A percentile compares a stretch with the other conserved stretches of the same genome.
Evolutionary conservation across 768 basidiomycete genomes (phyloP).

Genomic region (Tylopilus rubrobrunneus): DNA sequence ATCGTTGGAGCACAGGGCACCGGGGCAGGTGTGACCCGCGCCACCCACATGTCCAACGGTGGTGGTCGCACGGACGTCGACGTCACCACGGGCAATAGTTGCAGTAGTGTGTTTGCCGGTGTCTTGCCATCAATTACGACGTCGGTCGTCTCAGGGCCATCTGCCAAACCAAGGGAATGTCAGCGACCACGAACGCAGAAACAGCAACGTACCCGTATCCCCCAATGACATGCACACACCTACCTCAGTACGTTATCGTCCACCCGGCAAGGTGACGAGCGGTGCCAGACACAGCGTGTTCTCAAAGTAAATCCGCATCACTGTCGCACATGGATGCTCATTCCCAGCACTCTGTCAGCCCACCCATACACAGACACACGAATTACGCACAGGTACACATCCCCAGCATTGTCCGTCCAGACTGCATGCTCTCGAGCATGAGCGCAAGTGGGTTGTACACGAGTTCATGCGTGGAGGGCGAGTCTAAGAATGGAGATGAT

Average conservation of each 20-base stretch:
- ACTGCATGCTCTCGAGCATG: constrained; percentile 78
- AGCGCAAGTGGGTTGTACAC: constrained; percentile 68
- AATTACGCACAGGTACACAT: constrained; percentile 45
- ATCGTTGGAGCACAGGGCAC: constrained; percentile 65
- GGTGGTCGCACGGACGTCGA: too few relatives aligned
- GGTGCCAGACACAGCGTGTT: constrained; percentile 57
- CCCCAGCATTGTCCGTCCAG: constrained; percentile 57
- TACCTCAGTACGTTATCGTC: constrained; percentile 37
- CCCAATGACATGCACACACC: constrained; percentile 70
- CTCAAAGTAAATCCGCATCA: constrained; percentile 67
- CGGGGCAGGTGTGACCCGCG: constrained; percentile 48
- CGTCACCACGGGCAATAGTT: constrained; percentile 7
- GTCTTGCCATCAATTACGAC: constrained; percentile 53
- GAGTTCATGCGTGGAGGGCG: constrained; percentile 34
- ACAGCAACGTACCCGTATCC: constrained; percentile 57
- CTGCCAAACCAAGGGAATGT: too few relatives aligned
- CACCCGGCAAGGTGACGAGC: constrained; percentile 27
- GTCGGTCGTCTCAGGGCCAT: constrained; percentile 64
- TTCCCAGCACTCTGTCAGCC: too few relatives aligned
- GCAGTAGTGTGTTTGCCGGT: constrained; percentile 13
- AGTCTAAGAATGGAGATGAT: constrained; percentile 28
- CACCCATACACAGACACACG: too few relatives aligned
- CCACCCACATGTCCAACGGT: constrained; percentile 45
- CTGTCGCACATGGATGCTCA: constrained; percentile 59
- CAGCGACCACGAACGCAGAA: too few relatives aligned